Evolutionary conservation across 139 green algal genomes (phyloP), one percentile per base, ranked within the genome.

Genomic region (Mychonastes homosphaera): DNA sequence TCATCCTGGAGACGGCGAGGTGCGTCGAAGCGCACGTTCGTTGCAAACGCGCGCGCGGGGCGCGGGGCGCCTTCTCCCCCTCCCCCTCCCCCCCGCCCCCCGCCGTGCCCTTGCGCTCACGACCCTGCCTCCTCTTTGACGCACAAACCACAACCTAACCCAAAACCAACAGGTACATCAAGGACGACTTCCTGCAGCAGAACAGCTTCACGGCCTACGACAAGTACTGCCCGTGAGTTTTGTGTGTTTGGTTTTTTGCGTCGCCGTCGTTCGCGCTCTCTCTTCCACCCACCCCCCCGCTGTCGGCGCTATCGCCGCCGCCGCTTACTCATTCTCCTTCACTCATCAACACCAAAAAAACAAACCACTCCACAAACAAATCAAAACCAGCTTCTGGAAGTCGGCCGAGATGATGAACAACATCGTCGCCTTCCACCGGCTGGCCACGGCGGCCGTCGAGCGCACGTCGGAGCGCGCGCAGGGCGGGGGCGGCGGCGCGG

Each of bases 311-410:
- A n/a, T n/a, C n/a, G n/a, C n/a, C n/a, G n/a, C n/a, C n/a, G n/a
- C n/a, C n/a, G n/a, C n/a, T n/a, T n/a, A n/a, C n/a, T n/a, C n/a
- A n/a, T n/a, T n/a, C n/a, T n/a, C n/a, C n/a, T n/a, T n/a, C n/a
- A n/a, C n/a, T n/a, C n/a, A n/a, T n/a, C n/a, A n/a, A n/a, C n/a
- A 44, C 6, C 58, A 73, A 56, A 66, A 91, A 93, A 61, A 87
- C 95, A 72, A 94, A 91, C 66, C 92, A 88, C 79, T 95, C 87
- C 67, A 87, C 87, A n/a, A n/a, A n/a, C n/a, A n/a, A n/a, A n/a
- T n/a, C n/a, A n/a, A n/a, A n/a, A n/a, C n/a, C n/a, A n/a, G n/a
- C 36, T 98, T 99, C 81, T 98, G 97, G 87, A 99, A 99, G 80
- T 84, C 70, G 9, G 82, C 90, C 40, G 87, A 79, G 74, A 98